Conservation (phyloP, 2,329 filamentous ascomycete genomes). For the Mariannaea sp. region DNA sequence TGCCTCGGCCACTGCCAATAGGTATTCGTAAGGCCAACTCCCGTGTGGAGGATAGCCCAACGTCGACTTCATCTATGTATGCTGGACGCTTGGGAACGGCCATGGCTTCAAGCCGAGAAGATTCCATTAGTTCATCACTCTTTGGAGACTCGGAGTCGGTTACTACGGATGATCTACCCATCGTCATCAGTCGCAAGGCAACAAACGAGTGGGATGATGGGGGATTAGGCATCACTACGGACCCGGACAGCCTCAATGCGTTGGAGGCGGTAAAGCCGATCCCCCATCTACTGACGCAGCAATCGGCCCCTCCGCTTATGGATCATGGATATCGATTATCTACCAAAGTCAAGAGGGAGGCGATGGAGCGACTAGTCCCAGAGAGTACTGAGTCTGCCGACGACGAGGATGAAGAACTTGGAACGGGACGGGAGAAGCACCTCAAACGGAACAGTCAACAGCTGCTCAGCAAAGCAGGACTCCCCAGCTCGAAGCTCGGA, state of each 20-base stretch:
- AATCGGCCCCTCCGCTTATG: constrained; percentile 68
- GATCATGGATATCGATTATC: constrained; percentile 64
- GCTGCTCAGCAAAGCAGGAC: constrained; percentile 53
- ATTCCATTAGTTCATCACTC: constrained; percentile 86
- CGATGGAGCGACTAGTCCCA: constrained; percentile 70
- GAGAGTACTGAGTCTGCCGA: constrained; percentile 87
- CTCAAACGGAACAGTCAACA: constrained; percentile 50
- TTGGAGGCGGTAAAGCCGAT: constrained; percentile 49
- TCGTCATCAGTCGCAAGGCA: constrained; percentile 74
- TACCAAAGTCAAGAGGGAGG: constrained; percentile 74
- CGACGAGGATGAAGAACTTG: constrained; percentile 92
- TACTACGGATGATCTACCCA: constrained; percentile 76
- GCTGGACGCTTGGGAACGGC: constrained; percentile 73
- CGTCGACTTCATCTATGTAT: constrained; percentile 75
- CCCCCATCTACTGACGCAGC: constrained; percentile 61
- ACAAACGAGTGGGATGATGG: constrained; percentile 80
- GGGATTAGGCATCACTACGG: constrained; percentile 74
- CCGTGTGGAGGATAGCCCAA: constrained; percentile 79
- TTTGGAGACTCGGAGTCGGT: constrained; percentile 86
- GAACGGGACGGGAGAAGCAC: constrained; percentile 54
- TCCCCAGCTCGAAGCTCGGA: constrained; percentile 85
- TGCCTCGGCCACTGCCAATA: constrained; percentile 65
- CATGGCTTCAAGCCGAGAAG: constrained; percentile 81
- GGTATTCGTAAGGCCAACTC: constrained; percentile 67
- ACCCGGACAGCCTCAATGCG: constrained; percentile 54